Percentiles rank a stretch among this genome's conserved stretches.
Evolutionary conservation across 2,329 filamentous ascomycete species (phyloP).

Genomic region (Aspergillus sp.): DNA sequence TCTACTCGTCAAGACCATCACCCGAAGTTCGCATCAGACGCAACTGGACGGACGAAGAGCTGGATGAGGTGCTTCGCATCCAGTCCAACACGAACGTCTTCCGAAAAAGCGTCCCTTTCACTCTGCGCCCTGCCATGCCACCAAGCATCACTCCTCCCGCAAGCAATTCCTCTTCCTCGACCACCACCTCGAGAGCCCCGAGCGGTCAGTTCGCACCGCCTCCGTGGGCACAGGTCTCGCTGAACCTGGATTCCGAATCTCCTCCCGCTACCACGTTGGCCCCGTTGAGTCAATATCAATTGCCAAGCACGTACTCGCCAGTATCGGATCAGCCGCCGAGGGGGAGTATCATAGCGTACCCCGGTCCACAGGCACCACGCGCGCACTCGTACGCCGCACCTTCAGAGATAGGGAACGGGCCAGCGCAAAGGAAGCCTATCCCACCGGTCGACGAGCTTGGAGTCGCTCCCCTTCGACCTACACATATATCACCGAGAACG

Average conservation of each 20-base stretch:
- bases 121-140: not conserved
- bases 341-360: too few relatives aligned
- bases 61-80: not conserved
- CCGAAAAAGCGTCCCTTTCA: not conserved
- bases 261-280: not conserved
- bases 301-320: not conserved
- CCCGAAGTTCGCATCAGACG: not conserved
- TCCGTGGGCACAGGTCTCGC: not conserved
- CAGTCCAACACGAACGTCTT: not conserved
- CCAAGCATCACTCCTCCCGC: not conserved
- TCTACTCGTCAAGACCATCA: not conserved
- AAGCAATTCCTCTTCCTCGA: not conserved
- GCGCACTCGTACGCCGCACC: too few relatives aligned
- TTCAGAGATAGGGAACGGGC: too few relatives aligned
- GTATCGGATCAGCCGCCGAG: not conserved
- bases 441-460: too few relatives aligned
- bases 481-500: too few relatives aligned
- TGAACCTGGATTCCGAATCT: not conserved
- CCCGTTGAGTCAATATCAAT: too few relatives aligned
- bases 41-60: not conserved
- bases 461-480: too few relatives aligned
- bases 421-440: too few relatives aligned
- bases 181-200: not conserved
- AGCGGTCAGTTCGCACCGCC: not conserved
- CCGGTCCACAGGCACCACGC: too few relatives aligned